A percentile compares a stretch with the other conserved stretches of the same genome.
Evolutionary conservation across 257 asterid genomes (phyloP).

Genomic region (Plantago elongata): DNA sequence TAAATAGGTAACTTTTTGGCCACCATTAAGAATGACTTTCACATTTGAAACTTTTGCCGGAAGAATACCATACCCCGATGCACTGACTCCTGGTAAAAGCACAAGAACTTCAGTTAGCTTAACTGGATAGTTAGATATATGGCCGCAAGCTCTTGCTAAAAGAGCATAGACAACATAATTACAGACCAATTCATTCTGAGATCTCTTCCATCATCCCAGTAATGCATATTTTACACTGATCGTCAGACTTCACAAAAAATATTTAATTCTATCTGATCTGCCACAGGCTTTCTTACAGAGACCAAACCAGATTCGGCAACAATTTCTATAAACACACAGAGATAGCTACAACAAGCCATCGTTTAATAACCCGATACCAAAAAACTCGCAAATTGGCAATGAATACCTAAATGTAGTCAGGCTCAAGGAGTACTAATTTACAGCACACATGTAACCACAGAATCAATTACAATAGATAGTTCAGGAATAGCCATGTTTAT

Average conservation of each 20-base stretch:
- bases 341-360: background rate
- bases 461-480: background rate
- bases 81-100: conserved; percentile 48
- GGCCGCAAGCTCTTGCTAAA: conserved; percentile 2
- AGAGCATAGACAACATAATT: background rate
- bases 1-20: conserved; percentile 72
- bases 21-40: conserved; percentile 79
- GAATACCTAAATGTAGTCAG: too few relatives aligned
- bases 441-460: background rate
- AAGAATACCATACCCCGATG: conserved; percentile 55
- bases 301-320: too few relatives aligned
- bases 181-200: background rate
- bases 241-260: too few relatives aligned
- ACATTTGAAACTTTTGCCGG: conserved; percentile 69
- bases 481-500: too few relatives aligned
- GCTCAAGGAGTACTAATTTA: too few relatives aligned
- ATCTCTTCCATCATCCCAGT: too few relatives aligned
- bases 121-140: background rate
- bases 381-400: too few relatives aligned
- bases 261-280: too few relatives aligned
- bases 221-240: background rate
- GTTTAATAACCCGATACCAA: background rate
- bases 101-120: conserved; percentile 14
- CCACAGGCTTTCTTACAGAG: too few relatives aligned
- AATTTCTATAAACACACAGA: background rate